phyloP scores from a whole-genome alignment of 2,329 filamentous ascomycete genomes.

The Exophiala aquamarina region DNA sequence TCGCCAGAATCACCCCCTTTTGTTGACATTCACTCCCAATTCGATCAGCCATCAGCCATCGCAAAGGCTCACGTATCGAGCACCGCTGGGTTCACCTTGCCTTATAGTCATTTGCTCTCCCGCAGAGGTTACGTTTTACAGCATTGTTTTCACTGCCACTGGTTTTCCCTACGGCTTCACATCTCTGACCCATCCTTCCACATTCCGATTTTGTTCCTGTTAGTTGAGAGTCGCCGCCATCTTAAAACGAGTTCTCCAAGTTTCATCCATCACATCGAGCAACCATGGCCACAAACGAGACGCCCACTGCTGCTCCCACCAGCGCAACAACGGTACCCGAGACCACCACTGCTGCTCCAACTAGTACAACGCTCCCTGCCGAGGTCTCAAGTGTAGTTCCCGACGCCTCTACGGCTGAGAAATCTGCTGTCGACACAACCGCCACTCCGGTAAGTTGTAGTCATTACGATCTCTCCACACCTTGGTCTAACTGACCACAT shows the following conservation, averaged over 20 bases:
- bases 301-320: neutral
- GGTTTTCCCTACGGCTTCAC: too few relatives aligned
- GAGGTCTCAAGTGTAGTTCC: conserved; percentile 18
- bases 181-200: too few relatives aligned
- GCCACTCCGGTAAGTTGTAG: neutral
- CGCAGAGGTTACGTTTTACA: too few relatives aligned
- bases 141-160: too few relatives aligned
- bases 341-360: conserved; percentile 19
- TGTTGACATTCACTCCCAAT: conserved; percentile 1
- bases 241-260: too few relatives aligned
- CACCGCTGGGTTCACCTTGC: too few relatives aligned
- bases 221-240: too few relatives aligned
- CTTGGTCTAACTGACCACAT: too few relatives aligned
- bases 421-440: neutral
- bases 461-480: too few relatives aligned
- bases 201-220: too few relatives aligned
- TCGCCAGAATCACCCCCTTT: neutral
- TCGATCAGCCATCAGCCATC: neutral
- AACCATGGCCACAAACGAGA: conserved; percentile 4
- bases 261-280: neutral
- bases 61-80: too few relatives aligned
- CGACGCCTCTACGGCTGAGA: conserved; percentile 3
- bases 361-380: conserved; percentile 13
- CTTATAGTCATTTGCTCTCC: too few relatives aligned
- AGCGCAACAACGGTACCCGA: conserved; percentile 2